phyloP scores from a whole-genome alignment of 441 rosid genomes.

The Populus hybrid region DNA sequence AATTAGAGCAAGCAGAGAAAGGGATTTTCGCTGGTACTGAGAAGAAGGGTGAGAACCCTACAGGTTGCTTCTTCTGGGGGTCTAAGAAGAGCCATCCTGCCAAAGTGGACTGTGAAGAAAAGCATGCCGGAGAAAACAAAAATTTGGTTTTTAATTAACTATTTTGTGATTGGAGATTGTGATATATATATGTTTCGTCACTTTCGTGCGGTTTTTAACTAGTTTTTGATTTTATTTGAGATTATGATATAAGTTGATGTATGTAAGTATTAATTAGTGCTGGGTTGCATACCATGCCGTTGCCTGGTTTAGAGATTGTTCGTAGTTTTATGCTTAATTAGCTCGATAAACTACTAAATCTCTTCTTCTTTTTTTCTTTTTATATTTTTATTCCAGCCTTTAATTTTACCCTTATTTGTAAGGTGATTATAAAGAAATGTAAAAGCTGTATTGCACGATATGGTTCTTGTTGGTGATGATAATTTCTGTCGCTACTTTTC shows the following conservation, averaged over 20 bases:
- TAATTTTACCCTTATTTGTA: too few relatives aligned
- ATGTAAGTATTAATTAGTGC: background rate
- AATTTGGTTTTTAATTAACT: background rate
- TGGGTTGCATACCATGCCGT: background rate
- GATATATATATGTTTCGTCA: too few relatives aligned
- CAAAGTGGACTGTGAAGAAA: slow-evolving; percentile 16
- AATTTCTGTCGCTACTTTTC: too few relatives aligned
- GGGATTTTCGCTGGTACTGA: background rate
- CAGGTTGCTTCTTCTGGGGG: slow-evolving; percentile 27
- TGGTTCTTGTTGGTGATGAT: background rate
- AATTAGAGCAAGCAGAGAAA: background rate
- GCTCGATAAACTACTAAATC: too few relatives aligned
- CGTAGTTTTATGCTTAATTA: too few relatives aligned
- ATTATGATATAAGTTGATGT: background rate
- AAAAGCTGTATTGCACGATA: too few relatives aligned
- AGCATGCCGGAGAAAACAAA: background rate
- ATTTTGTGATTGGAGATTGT: too few relatives aligned
- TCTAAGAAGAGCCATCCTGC: slow-evolving; percentile 24
- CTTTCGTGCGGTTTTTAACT: background rate
- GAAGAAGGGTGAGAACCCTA: background rate
- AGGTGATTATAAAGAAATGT: too few relatives aligned
- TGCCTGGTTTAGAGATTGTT: background rate
- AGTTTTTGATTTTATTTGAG: background rate
- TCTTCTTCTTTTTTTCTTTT: too few relatives aligned
- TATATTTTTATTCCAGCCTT: too few relatives aligned